Base-by-base conservation (phyloP, 2,329 filamentous ascomycete species). In the Herpotrichia juniperi region DNA sequence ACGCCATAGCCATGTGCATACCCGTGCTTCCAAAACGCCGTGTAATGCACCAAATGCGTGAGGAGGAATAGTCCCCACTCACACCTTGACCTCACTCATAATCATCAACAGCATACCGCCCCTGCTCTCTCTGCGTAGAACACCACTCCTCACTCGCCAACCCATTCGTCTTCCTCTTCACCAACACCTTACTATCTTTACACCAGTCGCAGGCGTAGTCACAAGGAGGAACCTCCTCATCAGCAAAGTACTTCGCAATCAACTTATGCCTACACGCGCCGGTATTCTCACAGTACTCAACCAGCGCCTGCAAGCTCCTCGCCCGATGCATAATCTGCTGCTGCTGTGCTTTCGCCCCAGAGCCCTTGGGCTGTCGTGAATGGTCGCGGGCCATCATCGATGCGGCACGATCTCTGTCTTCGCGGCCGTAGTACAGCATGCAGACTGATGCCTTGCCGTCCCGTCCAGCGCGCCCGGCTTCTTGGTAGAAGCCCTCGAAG, bases 401-500 rank as follows among this genome's bases (percentile, higher is more conserved):
- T 9, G 82, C 84, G 9, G 89, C 85, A 1, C 91, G 83, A 66
- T 96, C 90, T 22, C 91, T 81, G 67, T 97, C 93, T 72, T 96
- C 90, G 11, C 90, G 85, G 53, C 87, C 92, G 75, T 97, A 97
- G 74, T 97, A 96, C 48, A 97, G 78, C 48, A 96, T 90, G 67
- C 92, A 97, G 54, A 89, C 85, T 26, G 89, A 88, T 0, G 92
- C 92, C 56, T 93, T 93, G 21, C 91, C 91, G 63, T 97, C 93
- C 34, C 93, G 85, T 0, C 93, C 93, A 5, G 93, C 93, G 32
- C 93, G 88, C 0, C 93, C 93, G 1, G 91, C 93, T 80, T 97
- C 93, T 75, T 97, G 93, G 66, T 97, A 96, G 69, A 94, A 97
- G 1, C 93, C 91, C 72, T 97, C 93, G 69, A 97, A 96, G 2